These are phyloP conservation scores for Eucalyptus rudis DNA, from an alignment of 345 rosid genomes.

Conservation along the genomic window DNA sequence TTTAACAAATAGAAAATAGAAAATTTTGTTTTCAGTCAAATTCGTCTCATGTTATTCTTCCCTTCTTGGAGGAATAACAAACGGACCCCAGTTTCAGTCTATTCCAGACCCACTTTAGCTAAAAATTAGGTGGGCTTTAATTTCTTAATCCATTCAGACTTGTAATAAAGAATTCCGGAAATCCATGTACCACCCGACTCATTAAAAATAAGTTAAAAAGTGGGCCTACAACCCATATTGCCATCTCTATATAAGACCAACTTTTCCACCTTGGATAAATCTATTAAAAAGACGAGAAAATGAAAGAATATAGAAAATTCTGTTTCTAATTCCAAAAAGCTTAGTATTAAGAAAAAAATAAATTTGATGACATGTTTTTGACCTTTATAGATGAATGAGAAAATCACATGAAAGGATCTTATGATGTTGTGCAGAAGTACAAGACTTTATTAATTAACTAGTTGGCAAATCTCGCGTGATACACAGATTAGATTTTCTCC, in stretches of 20 bases:
- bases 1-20: background rate
- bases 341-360: background rate
- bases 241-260: background rate
- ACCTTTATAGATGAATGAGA: background rate
- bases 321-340: background rate
- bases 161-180: background rate
- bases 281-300: background rate
- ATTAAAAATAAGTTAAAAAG: background rate
- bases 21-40: background rate
- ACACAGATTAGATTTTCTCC: background rate
- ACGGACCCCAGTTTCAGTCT: background rate
- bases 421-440: background rate
- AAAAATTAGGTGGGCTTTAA: background rate
- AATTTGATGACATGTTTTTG: background rate
- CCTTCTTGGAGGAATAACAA: background rate
- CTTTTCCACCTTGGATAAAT: background rate
- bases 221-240: background rate
- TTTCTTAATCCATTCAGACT: background rate
- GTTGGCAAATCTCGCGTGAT: background rate
- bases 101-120: background rate
- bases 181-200: background rate
- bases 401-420: background rate
- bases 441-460: background rate
- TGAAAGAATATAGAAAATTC: background rate
- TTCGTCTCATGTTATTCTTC: background rate